Percentiles rank a stretch among this genome's conserved stretches.
Conservation (phyloP, 1,139 yeast species). For the Neolecta irregularis region DNA sequence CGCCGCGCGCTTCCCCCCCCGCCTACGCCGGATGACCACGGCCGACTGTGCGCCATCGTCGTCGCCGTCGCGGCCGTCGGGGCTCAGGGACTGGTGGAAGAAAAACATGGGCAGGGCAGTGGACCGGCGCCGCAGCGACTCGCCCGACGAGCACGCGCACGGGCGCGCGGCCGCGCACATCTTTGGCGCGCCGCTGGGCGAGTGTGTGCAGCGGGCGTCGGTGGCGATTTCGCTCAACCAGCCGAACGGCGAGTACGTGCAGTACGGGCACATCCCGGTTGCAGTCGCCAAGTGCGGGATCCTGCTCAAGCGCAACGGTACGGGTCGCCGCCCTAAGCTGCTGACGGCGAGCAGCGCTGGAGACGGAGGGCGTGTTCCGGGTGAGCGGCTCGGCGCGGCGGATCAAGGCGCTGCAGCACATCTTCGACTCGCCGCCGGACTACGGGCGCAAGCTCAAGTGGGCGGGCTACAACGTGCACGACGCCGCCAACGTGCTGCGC, state of each 20-base stretch:
- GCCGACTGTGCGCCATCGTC: background rate
- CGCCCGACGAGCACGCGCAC: background rate
- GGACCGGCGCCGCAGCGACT: background rate
- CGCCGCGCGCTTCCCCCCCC: background rate
- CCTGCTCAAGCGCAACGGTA: conserved; percentile 58
- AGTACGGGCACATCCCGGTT: conserved; percentile 67
- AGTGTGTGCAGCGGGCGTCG: conserved; percentile 57
- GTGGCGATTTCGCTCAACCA: conserved; percentile 53
- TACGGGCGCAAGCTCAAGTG: conserved; percentile 78
- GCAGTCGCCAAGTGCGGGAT: conserved; percentile 95
- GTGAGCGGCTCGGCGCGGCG: conserved; percentile 86
- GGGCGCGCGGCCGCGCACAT: conserved; percentile 26
- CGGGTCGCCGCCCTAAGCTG: too few species aligned
- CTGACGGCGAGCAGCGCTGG: too few species aligned
- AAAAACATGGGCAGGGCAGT: background rate
- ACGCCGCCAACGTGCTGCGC: conserved; percentile 81
- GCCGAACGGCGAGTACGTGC: conserved; percentile 36
- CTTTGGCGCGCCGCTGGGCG: conserved; percentile 70
- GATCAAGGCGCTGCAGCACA: conserved; percentile 66
- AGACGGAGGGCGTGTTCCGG: conserved; percentile 79
- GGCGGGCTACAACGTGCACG: conserved; percentile 95
- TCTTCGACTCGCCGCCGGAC: conserved; percentile 74
- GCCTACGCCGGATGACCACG: background rate
- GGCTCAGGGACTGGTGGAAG: background rate
- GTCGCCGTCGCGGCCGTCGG: background rate